phyloP scores from a whole-genome alignment of 2,329 filamentous ascomycete genomes.

The Cladosporium sp. region DNA sequence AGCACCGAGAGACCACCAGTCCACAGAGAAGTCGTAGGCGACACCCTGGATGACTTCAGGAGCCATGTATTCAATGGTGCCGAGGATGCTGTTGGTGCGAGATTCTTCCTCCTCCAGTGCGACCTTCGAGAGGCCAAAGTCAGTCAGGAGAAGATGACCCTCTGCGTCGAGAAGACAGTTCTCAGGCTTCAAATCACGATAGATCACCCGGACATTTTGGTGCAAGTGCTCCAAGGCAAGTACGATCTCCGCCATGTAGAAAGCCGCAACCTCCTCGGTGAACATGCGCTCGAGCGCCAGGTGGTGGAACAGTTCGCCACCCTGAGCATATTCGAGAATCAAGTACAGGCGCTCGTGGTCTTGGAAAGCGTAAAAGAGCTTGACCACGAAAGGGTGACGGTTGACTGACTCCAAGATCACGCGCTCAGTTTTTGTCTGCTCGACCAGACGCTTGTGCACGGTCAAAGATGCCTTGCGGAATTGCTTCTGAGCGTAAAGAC shows the following conservation, averaged over 20 bases:
- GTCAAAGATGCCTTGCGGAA: slow-evolving; percentile 96
- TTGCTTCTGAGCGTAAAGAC: slow-evolving; percentile 95
- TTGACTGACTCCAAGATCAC: slow-evolving; percentile 94
- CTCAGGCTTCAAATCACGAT: slow-evolving; percentile 95
- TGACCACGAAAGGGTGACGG: slow-evolving; percentile 95
- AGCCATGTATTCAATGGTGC: slow-evolving; percentile 98
- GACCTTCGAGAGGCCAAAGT: slow-evolving; percentile 96
- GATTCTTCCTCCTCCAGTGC: slow-evolving; percentile 71
- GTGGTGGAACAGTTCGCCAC: slow-evolving; percentile 95
- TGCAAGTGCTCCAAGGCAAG: slow-evolving; percentile 93
- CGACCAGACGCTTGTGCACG: slow-evolving; percentile 91
- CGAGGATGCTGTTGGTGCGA: slow-evolving; percentile 84
- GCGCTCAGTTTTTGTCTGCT: slow-evolving; percentile 97
- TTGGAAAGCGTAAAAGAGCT: slow-evolving; percentile 97
- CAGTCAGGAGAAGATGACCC: slow-evolving; percentile 90
- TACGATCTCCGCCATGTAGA: slow-evolving; percentile 99
- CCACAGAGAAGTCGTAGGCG: slow-evolving; percentile 89
- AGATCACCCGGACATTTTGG: slow-evolving; percentile 87
- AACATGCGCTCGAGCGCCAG: slow-evolving; percentile 95
- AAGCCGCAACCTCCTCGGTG: slow-evolving; percentile 80
- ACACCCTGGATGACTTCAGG: slow-evolving; percentile 88
- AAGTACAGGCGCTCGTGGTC: slow-evolving; percentile 97
- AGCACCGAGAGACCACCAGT: slow-evolving; percentile 98
- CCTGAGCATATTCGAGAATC: slow-evolving; percentile 95
- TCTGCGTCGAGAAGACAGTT: slow-evolving; percentile 92